Percentiles rank a stretch among this genome's conserved stretches.
Evolutionary conservation across 2,329 filamentous ascomycete species (phyloP).

Genomic region (Pseudogymnoascus sp.): DNA sequence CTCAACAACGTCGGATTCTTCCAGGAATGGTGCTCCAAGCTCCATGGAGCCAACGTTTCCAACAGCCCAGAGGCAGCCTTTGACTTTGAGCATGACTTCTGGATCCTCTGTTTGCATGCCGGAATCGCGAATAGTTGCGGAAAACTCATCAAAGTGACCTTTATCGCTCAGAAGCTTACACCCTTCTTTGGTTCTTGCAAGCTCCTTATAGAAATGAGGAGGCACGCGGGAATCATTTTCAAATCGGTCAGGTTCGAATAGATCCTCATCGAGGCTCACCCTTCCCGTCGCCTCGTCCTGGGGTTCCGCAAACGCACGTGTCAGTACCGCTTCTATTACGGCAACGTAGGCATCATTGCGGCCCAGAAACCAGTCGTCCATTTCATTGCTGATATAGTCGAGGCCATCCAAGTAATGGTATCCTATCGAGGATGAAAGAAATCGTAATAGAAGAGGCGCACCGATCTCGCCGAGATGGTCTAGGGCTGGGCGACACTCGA

Average conservation of each 20-base stretch:
- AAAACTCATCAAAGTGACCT: constrained; percentile 93
- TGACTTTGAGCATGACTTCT: constrained; percentile 85
- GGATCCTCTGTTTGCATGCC: constrained; percentile 76
- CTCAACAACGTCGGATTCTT: constrained; percentile 79
- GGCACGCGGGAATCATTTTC: constrained; percentile 53
- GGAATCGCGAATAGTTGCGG: constrained; percentile 77
- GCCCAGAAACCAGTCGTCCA: constrained; percentile 99
- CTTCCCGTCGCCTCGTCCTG: constrained; percentile 32
- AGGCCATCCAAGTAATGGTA: constrained; percentile 96
- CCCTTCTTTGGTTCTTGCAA: constrained; percentile 86
- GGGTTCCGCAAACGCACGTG: constrained; percentile 61
- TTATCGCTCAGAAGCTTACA: constrained; percentile 86
- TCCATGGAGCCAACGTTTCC: constrained; percentile 99
- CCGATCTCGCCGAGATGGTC: constrained; percentile 97
- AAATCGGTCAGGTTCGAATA: constrained; percentile 34
- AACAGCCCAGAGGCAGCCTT: constrained; percentile 94
- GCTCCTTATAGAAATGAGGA: constrained; percentile 95
- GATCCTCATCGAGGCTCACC: constrained; percentile 33
- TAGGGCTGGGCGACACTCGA: constrained; percentile 87
- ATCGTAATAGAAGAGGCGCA: constrained; percentile 82
- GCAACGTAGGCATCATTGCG: constrained; percentile 94
- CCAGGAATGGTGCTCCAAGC: constrained; percentile 86
- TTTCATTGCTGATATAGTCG: constrained; percentile 98
- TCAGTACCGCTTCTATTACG: constrained; percentile 90
- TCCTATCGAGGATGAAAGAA: constrained; percentile 90